Conservation (phyloP, 2,329 filamentous ascomycete species). For the Hypoxylon sp. region DNA sequence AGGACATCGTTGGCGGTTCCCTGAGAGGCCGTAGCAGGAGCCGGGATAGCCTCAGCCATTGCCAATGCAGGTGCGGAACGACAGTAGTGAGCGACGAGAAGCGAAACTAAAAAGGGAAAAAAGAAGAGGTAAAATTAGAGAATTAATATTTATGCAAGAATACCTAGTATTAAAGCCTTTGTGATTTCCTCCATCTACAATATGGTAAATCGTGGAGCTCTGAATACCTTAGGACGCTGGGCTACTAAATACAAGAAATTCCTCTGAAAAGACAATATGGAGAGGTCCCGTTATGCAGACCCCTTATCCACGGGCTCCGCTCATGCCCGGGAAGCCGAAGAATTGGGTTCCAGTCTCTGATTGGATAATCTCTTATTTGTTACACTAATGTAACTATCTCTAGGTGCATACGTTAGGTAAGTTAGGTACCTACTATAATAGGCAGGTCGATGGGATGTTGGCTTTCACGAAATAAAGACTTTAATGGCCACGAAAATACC, state of each 20-base stretch:
- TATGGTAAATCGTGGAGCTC: neutral
- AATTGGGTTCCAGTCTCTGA: neutral
- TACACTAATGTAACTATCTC: neutral
- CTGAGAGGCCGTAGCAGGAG: slow-evolving; percentile 13
- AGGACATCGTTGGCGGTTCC: slow-evolving; percentile 30
- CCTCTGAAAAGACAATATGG: no score
- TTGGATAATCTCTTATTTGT: neutral
- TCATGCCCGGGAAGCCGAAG: neutral
- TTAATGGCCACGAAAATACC: neutral
- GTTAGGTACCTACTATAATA: neutral
- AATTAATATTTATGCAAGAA: slow-evolving; percentile 9
- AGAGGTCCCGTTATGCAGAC: no score
- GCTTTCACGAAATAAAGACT: neutral
- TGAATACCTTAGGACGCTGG: neutral
- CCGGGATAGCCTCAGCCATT: slow-evolving; percentile 30
- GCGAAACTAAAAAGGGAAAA: neutral
- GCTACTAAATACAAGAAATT: neutral
- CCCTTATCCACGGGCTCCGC: neutral
- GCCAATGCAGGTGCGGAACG: neutral
- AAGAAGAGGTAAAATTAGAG: neutral
- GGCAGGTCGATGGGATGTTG: no score
- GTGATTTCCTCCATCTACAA: neutral
- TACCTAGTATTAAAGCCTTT: neutral
- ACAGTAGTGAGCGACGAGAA: slow-evolving; percentile 27
- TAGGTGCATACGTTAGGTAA: neutral